These are phyloP conservation scores for Blastocystis sp. DNA, from an alignment of 352 stramenopile species.

Conservation along the genomic window DNA sequence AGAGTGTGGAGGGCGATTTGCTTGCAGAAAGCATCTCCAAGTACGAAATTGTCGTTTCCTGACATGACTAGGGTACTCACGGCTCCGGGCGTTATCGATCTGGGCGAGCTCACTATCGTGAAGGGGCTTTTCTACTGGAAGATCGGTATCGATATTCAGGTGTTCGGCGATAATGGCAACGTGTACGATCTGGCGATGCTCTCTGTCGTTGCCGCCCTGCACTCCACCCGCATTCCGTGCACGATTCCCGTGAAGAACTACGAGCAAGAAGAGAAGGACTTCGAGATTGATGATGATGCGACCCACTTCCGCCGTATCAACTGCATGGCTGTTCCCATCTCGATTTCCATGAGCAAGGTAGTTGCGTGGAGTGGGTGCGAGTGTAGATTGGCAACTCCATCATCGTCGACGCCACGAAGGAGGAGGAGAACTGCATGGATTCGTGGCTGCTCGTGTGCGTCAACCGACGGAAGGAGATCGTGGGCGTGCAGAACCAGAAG, in stretches of 20 bases:
- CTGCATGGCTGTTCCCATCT: constrained; percentile 40
- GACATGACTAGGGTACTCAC: constrained; percentile 17
- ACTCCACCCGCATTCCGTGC: constrained; percentile 19
- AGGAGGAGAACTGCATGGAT: constrained; percentile 46
- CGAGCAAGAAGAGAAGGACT: constrained; percentile 58
- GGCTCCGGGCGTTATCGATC: constrained; percentile 6
- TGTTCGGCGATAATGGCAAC: constrained; percentile 32
- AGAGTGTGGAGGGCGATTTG: constrained; percentile 13
- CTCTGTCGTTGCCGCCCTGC: constrained; percentile 28
- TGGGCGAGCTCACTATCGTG: constrained; percentile 21
- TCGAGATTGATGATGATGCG: constrained; percentile 51
- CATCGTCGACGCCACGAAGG: constrained; percentile 34
- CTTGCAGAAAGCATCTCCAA: constrained; percentile 37
- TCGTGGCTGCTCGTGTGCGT: constrained; percentile 27
- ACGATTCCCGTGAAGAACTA: constrained; percentile 55
- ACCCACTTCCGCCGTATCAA: constrained; percentile 39
- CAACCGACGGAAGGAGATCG: constrained; percentile 53
- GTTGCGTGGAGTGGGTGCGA: too few species aligned
- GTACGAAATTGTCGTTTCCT: background rate
- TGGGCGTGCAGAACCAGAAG: constrained; percentile 10
- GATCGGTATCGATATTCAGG: constrained; percentile 43
- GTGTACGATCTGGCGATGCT: constrained; percentile 39
- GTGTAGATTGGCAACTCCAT: background rate
- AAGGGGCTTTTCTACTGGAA: constrained; percentile 31
- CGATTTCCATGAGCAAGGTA: constrained; percentile 15